Conservation (phyloP, 306 rosid species). For the Prunus kanzakura region DNA sequence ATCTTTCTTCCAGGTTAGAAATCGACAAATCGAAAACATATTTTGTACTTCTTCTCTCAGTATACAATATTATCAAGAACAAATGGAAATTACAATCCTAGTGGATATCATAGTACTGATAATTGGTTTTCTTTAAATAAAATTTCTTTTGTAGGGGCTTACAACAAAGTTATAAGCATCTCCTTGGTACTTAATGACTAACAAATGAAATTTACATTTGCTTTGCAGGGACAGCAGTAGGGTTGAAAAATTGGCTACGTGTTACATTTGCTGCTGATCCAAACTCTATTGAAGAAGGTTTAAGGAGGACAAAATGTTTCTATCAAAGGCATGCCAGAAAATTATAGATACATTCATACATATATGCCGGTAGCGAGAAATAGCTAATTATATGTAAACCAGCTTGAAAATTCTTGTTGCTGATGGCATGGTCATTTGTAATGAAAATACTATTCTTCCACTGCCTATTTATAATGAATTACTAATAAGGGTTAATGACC, state of each 20-base stretch:
- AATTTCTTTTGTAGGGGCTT: not conserved
- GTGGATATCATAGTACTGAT: no score
- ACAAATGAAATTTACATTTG: not conserved
- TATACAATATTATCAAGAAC: no score
- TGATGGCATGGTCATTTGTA: not conserved
- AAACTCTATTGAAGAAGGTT: constrained; percentile 44
- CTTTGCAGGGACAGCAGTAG: constrained; percentile 50
- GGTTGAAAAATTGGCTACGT: constrained; percentile 49
- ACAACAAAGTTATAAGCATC: not conserved
- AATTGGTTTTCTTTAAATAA: no score
- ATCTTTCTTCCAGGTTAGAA: constrained; percentile 89
- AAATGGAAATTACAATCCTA: no score
- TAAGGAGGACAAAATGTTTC: constrained; percentile 43
- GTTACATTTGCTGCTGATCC: constrained; percentile 53
- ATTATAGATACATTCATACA: not conserved
- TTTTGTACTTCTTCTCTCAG: not conserved
- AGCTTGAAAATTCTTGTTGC: not conserved
- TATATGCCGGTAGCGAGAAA: not conserved
- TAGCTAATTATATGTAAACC: not conserved
- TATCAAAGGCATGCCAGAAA: constrained; percentile 38
- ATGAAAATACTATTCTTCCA: not conserved
- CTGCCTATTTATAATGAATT: not conserved
- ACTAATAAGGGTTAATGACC: no score
- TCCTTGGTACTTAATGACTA: not conserved
- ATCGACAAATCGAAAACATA: not conserved